Percentiles rank a stretch among this genome's conserved stretches.
Conservation (phyloP, 164 flowering plant genomes). For the Warburgia ugandensis region DNA sequence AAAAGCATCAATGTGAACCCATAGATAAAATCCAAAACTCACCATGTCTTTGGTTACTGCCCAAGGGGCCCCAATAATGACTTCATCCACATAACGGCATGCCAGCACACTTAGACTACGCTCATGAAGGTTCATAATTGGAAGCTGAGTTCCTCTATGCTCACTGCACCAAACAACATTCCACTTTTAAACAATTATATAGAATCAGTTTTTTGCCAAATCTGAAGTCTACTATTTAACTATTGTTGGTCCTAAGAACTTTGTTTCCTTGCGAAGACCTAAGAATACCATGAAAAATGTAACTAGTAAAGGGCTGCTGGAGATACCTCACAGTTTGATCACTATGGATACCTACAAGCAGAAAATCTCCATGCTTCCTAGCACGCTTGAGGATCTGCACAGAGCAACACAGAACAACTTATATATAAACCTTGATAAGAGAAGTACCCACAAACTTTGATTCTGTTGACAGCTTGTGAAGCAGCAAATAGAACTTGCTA, state of each 20-base stretch:
- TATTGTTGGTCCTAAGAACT: too few species aligned
- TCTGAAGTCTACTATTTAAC: background rate
- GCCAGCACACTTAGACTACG: slow-evolving; percentile 79
- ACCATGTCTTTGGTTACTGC: slow-evolving; percentile 72
- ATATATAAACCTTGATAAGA: background rate
- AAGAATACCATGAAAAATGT: background rate
- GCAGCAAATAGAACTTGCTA: too few species aligned
- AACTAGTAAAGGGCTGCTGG: background rate
- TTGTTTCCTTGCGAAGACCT: too few species aligned
- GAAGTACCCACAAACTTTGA: background rate
- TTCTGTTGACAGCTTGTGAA: too few species aligned
- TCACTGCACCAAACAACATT: slow-evolving; percentile 39
- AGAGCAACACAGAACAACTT: background rate
- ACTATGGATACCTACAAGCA: slow-evolving; percentile 62
- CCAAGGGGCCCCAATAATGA: slow-evolving; percentile 84
- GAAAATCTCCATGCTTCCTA: slow-evolving; percentile 72
- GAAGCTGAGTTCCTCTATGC: slow-evolving; percentile 43
- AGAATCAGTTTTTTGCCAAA: too few species aligned
- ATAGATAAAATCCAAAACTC: slow-evolving; percentile 6
- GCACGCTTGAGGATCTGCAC: slow-evolving; percentile 57
- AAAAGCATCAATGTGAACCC: background rate
- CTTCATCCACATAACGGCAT: slow-evolving; percentile 86
- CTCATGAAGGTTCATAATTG: slow-evolving; percentile 77
- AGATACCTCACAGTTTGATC: slow-evolving; percentile 62
- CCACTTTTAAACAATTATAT: too few species aligned